Conservation (phyloP, 768 basidiomycete genomes). For the Leccinum subgranulosum region DNA sequence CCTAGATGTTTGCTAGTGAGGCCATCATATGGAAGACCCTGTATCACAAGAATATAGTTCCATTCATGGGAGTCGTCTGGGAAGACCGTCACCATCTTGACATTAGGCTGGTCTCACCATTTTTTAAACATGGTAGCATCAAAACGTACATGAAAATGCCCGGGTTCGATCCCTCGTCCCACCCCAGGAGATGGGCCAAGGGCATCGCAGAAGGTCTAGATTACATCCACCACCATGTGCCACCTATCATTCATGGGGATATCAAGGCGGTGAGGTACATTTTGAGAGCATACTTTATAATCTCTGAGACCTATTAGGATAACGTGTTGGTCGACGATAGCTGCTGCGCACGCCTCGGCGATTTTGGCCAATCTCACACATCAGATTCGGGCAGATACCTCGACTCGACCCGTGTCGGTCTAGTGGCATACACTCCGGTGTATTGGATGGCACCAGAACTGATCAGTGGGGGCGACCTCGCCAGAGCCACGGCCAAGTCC, state of each 20-base stretch:
- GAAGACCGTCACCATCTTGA: not conserved
- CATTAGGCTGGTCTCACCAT: constrained; percentile 25
- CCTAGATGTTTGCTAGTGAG: constrained; percentile 23
- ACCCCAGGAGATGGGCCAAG: constrained; percentile 7
- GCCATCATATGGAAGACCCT: constrained; percentile 29
- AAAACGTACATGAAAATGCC: not conserved
- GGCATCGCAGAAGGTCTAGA: constrained; percentile 21
- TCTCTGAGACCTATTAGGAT: constrained; percentile 13
- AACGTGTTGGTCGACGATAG: constrained; percentile 21
- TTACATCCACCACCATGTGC: constrained; percentile 24
- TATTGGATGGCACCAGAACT: constrained; percentile 32
- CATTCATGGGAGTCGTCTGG: constrained; percentile 21
- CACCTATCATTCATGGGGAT: constrained; percentile 40
- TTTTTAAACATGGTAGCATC: constrained; percentile 21
- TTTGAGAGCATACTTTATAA: not conserved
- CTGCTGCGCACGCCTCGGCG: constrained; percentile 18
- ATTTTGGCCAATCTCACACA: constrained; percentile 27
- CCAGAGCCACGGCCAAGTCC: constrained; percentile 9
- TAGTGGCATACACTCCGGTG: not conserved
- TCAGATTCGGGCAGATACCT: constrained; percentile 22
- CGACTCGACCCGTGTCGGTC: constrained; percentile 22
- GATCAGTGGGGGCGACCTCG: not conserved
- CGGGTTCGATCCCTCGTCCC: not conserved
- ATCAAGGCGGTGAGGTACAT: constrained; percentile 33
- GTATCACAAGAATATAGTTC: constrained; percentile 27